Evolutionary conservation across 306 rosid species (phyloP).

Genomic region (Lathyrus tuberosus): DNA sequence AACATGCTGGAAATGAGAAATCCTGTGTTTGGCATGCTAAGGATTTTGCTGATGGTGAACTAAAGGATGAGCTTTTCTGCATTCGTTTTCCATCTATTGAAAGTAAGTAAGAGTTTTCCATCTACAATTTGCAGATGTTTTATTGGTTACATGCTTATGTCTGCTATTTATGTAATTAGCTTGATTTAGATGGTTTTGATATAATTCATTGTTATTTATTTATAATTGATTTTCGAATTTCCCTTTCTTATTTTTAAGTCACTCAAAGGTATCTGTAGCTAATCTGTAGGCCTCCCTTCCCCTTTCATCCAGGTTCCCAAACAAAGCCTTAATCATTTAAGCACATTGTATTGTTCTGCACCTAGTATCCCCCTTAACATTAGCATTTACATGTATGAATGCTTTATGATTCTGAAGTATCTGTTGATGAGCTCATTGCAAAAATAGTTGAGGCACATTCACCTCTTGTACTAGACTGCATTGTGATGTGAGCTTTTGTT

Average conservation of each 20-base stretch:
- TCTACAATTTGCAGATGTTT: neutral
- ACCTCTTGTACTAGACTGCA: neutral
- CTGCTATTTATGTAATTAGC: neutral
- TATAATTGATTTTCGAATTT: neutral
- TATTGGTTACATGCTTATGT: too few species aligned
- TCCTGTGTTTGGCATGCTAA: constrained; percentile 97
- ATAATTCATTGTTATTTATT: neutral
- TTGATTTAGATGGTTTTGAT: neutral
- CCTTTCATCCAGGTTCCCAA: too few species aligned
- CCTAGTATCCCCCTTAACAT: neutral
- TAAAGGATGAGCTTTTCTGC: constrained; percentile 94
- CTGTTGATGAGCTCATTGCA: neutral
- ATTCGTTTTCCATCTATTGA: constrained; percentile 92
- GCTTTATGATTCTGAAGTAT: neutral
- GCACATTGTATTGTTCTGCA: neutral
- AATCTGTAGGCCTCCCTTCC: too few species aligned
- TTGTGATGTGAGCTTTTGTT: neutral
- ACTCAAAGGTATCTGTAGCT: neutral
- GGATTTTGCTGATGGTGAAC: constrained; percentile 95
- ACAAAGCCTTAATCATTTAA: too few species aligned
- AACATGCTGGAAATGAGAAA: constrained; percentile 96
- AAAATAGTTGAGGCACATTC: neutral
- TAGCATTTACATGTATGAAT: neutral
- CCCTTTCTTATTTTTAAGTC: neutral
- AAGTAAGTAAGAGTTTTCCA: constrained; percentile 53